Evolutionary conservation across 163 green algal species (phyloP).

Genomic region (Prototheca wickerhamii): DNA sequence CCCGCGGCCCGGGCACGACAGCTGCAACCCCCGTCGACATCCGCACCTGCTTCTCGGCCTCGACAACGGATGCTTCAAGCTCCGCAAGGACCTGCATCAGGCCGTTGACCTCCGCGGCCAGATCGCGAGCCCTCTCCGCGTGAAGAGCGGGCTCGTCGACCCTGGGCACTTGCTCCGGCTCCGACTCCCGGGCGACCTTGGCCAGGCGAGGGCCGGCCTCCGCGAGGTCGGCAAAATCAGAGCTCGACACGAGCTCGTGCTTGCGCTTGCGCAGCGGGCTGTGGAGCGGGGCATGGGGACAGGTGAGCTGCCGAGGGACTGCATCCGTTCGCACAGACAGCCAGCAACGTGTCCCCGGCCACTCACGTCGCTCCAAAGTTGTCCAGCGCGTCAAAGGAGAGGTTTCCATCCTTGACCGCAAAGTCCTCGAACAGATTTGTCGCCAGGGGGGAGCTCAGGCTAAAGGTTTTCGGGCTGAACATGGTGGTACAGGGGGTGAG

Average conservation of each 20-base stretch:
- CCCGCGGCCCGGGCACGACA: too few relatives aligned
- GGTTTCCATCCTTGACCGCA: constrained; percentile 4
- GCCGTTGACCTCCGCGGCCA: constrained; percentile 14
- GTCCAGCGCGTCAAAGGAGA: constrained; percentile 4
- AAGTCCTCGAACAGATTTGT: constrained; percentile 4
- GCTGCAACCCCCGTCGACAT: neutral
- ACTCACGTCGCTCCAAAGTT: neutral
- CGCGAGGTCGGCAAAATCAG: too few relatives aligned
- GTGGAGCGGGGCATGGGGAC: too few relatives aligned
- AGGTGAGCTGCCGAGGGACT: too few relatives aligned
- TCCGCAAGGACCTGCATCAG: constrained; percentile 5
- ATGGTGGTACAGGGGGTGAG: neutral
- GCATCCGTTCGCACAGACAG: too few relatives aligned
- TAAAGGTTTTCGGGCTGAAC: constrained; percentile 3
- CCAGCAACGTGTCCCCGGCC: too few relatives aligned
- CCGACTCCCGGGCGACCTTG: too few relatives aligned
- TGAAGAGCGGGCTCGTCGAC: neutral
- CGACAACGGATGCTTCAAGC: constrained; percentile 4
- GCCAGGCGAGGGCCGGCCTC: too few relatives aligned
- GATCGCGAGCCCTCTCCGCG: neutral
- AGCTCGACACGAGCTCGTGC: too few relatives aligned
- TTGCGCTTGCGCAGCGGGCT: too few relatives aligned
- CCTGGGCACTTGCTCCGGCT: too few relatives aligned
- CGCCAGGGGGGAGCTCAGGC: neutral
- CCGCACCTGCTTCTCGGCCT: constrained; percentile 13